Evolutionary conservation across 805 yeast species (phyloP).

Genomic region (Starmerella potacharoeniae): DNA sequence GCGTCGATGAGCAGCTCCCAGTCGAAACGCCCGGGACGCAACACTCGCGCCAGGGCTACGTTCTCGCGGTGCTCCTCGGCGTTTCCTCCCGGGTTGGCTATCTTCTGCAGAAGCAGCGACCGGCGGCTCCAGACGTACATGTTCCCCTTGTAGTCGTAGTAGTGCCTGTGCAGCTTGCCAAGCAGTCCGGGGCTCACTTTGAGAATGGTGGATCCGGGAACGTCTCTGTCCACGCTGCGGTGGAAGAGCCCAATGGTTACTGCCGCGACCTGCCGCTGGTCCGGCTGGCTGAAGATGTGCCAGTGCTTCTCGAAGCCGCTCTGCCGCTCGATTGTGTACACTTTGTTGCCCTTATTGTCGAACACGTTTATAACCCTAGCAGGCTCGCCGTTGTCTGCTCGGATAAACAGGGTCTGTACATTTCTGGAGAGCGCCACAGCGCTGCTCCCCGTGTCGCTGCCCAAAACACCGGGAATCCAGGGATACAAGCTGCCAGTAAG

Average conservation of each 20-base stretch:
- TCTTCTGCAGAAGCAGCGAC: constrained; percentile 40
- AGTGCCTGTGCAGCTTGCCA: constrained; percentile 30
- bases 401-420: constrained; percentile 36
- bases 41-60: constrained; percentile 43
- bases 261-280: constrained; percentile 40
- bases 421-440: not conserved
- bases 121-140: constrained; percentile 47
- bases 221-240: constrained; percentile 36
- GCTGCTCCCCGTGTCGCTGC: constrained; percentile 1
- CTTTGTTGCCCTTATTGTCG: constrained; percentile 35
- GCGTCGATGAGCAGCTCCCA: constrained; percentile 47
- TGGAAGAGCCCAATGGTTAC: constrained; percentile 39
- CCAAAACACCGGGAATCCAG: constrained; percentile 6
- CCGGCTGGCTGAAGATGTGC: constrained; percentile 38
- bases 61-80: constrained; percentile 43
- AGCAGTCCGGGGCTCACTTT: constrained; percentile 32
- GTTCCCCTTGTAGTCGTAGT: constrained; percentile 42
- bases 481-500: constrained; percentile 1
- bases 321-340: constrained; percentile 41
- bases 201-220: constrained; percentile 33
- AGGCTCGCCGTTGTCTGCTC: constrained; percentile 40
- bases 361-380: constrained; percentile 41
- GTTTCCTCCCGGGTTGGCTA: constrained; percentile 46
- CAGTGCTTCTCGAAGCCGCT: constrained; percentile 35
- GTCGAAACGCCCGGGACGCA: constrained; percentile 50